Evolutionary conservation across 148 eudicot species (phyloP).

Genomic region (Rhododendron vialii): DNA sequence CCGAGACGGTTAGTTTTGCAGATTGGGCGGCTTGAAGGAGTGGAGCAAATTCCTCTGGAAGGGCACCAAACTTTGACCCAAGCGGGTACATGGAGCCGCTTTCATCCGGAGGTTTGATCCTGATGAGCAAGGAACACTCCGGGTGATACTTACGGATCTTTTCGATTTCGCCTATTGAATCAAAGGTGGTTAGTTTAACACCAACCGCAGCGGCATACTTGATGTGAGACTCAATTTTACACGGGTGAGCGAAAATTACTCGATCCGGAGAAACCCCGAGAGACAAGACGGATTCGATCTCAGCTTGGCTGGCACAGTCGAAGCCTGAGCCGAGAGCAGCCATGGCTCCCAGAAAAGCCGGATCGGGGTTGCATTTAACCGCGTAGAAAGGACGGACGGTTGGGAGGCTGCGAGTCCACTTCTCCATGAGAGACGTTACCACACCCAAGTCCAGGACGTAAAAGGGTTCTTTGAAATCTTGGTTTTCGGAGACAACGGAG

Average conservation of each 20-base stretch:
- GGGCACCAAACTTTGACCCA: conserved; percentile 23
- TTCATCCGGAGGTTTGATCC: conserved; percentile 19
- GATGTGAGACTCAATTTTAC: conserved; percentile 21
- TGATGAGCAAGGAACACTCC: conserved; percentile 16
- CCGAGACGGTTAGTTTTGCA: conserved; percentile 10
- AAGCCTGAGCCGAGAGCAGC: conserved; percentile 20
- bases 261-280: conserved; percentile 24
- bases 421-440: conserved; percentile 12
- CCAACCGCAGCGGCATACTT: conserved; percentile 21
- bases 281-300: conserved; percentile 16
- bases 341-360: conserved; percentile 7
- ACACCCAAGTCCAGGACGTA: conserved; percentile 22
- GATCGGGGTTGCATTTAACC: conserved; percentile 25
- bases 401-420: conserved; percentile 15
- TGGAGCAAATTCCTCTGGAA: conserved; percentile 18
- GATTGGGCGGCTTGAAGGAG: conserved; percentile 16
- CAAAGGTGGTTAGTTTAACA: conserved; percentile 20
- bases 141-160: conserved; percentile 24
- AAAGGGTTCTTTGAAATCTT: conserved; percentile 13
- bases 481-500: not conserved
- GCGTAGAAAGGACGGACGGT: conserved; percentile 22
- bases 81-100: conserved; percentile 15
- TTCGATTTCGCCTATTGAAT: conserved; percentile 10
- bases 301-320: conserved; percentile 26
- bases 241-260: conserved; percentile 17